phyloP scores from a whole-genome alignment of 2,329 filamentous ascomycete genomes.

The Coniochaeta sp. region DNA sequence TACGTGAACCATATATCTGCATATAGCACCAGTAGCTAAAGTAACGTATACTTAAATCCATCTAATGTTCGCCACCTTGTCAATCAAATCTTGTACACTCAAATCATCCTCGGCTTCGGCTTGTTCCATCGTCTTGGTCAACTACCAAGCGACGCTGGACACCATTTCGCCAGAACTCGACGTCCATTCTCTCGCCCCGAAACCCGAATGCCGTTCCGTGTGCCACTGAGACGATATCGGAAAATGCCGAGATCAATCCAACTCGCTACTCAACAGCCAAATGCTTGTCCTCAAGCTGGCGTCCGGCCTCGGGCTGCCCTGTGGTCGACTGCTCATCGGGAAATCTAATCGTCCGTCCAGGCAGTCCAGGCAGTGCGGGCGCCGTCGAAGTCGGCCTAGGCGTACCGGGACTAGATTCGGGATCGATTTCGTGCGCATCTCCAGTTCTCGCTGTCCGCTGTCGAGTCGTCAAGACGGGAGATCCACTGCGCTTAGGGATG shows the following conservation, averaged over 20 bases:
- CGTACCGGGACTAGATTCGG: background rate
- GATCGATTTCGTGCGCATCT: background rate
- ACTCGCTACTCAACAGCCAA: background rate
- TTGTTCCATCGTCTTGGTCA: no score
- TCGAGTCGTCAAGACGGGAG: background rate
- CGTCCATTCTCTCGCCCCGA: no score
- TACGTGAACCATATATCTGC: no score
- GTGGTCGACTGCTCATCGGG: conserved; percentile 26
- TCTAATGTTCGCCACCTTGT: no score
- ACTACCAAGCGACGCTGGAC: no score
- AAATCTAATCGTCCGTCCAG: conserved; percentile 33
- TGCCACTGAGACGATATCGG: no score
- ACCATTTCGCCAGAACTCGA: no score
- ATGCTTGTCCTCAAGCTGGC: background rate
- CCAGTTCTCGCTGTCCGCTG: background rate
- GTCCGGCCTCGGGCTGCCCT: background rate
- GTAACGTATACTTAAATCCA: no score
- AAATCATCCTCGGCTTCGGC: no score
- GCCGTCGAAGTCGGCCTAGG: background rate
- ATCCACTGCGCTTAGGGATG: conserved; percentile 15
- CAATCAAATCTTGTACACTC: no score
- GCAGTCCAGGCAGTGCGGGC: background rate
- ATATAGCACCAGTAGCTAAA: no score
- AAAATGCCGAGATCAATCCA: background rate
- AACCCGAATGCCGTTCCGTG: background rate